Percentiles rank a stretch among this genome's conserved stretches.
Evolutionary conservation across 2,329 filamentous ascomycete genomes (phyloP).

Genomic region (Xylariaceae sp.): DNA sequence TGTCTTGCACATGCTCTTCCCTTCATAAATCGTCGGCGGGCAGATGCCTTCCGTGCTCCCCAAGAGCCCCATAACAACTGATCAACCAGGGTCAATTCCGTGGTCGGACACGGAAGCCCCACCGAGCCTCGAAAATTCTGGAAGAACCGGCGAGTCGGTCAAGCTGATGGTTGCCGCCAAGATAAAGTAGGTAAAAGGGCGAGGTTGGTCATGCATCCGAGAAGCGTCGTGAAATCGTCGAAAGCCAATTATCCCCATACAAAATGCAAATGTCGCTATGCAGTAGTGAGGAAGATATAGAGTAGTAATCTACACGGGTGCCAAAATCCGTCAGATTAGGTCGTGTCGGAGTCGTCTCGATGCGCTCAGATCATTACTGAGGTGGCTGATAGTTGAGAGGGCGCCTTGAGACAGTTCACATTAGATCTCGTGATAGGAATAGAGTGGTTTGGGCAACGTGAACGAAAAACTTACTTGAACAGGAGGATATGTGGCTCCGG

Average conservation of each 20-base stretch:
- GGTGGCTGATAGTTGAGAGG: constrained; percentile 82
- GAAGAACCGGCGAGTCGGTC: constrained; percentile 6
- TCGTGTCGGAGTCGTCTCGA: constrained; percentile 9
- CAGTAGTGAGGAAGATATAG: constrained; percentile 22
- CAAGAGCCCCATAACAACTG: constrained; percentile 1
- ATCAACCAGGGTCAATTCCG: no score
- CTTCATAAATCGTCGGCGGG: no score
- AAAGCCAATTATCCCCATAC: constrained; percentile 25
- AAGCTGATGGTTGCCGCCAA: neutral
- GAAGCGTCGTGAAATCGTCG: constrained; percentile 22
- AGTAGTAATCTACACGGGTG: constrained; percentile 18
- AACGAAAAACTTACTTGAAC: constrained; percentile 77
- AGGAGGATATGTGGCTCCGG: constrained; percentile 97
- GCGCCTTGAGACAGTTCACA: constrained; percentile 50
- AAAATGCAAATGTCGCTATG: constrained; percentile 31
- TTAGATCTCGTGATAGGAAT: neutral
- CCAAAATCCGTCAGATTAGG: constrained; percentile 6
- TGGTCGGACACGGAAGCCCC: no score
- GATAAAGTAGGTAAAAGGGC: constrained; percentile 7
- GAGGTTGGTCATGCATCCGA: constrained; percentile 5
- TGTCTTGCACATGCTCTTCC: no score
- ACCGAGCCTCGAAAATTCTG: no score
- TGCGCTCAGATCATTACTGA: constrained; percentile 35
- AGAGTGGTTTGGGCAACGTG: no score
- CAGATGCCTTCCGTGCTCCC: no score